Base-by-base conservation (phyloP, 108 stramenopile genomes). In the Nitzschia sp. region DNA sequence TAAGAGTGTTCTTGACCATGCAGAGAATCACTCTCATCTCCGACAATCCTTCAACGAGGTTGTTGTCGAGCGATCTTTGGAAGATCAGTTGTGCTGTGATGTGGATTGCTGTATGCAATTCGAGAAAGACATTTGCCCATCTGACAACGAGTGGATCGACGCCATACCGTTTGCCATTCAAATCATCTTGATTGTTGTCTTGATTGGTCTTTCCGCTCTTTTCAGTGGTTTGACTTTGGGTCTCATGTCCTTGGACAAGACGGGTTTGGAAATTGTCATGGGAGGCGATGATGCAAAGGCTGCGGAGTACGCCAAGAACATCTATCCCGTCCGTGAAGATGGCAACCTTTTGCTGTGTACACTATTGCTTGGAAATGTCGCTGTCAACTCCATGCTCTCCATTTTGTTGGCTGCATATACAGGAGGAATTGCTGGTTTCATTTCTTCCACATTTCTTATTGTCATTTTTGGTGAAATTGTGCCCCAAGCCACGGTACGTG, bases 391-490 rank as follows among this genome's bases (percentile, higher is more conserved):
- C 5, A 51, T 95, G 60, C 72, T 98, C 10, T 97, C 96, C 12
- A 99, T 99, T 73, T 70, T 98, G 6, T 76, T 94, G 80, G 96
- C 97, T 7, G 90, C 88, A 53, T 69, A 95, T 17, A 81, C 92
- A 8, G 79, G 78, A 38, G 97, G 97, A 6, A 38, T 91, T n/a
- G 67, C 92, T 22, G 97, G 97, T 14, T 96, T 99, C 44, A 41
- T 97, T 12, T 62, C 80, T 0, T 96, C 95, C 12, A 99, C 98
- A 8, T 79, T 79, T 17, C 53, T 85, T 12, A 80, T 96, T 76
- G 92, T 95, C 63, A 81, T 99, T 51, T 98, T 99, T 82, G 98
- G 98, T 51, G 98, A 99, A 78, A 98, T 99, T 57, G 66, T 96
- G 8, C 98, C 98, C 0, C 98, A 98, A 80, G 97, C 98, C 8